Base-by-base conservation (phyloP, 495 filamentous ascomycete genomes). In the Poronia punctata region DNA sequence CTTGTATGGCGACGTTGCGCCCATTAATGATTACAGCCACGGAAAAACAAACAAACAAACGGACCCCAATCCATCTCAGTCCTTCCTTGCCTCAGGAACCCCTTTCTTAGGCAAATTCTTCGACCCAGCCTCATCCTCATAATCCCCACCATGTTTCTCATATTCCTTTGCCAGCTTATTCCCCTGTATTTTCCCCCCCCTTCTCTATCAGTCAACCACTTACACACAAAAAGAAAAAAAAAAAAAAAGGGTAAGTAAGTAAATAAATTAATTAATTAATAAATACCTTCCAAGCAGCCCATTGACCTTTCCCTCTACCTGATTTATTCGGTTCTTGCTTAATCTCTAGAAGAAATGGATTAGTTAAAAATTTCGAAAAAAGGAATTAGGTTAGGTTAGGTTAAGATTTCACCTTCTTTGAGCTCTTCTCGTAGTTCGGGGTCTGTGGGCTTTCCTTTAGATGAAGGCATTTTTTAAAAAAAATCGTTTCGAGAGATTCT, bases 201-300 rank as follows among this genome's bases (percentile, higher is more conserved):
- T 1, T 27, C 21, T n/a, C 37, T n/a, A 26, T 27, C 5, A 23
- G 6, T 40, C 18, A 40, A 12, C 37, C 15, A 12, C 20, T 29
- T 29, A 29, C 10, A 29, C 27, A 10, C 3, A 4, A 4, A 16
- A 17, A 16, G 19, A 15, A 4, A 15, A 32, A 32, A 4, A 32
- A 16, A 32, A 35, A 17, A 23, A 31, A 18, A 15, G n/a, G 16
- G n/a, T 37, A 9, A 17, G 12, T 25, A 34, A 46, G 18, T 40
- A 32, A 30, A 24, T 24, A 42, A 23, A 18, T n/a, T 1, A 12
- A 12, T 26, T 10, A 37, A 0, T 12, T 32, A 1, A 10, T n/a
- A 23, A 12, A 23, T 25, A 71, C 72, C 62, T 78, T 78, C 72
- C 74, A 78, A 7, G 72, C 74, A 12, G 68, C 62, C 74, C 69